Evolutionary conservation across 2,329 filamentous ascomycete species (phyloP).

Genomic region (Alternaria solani): DNA sequence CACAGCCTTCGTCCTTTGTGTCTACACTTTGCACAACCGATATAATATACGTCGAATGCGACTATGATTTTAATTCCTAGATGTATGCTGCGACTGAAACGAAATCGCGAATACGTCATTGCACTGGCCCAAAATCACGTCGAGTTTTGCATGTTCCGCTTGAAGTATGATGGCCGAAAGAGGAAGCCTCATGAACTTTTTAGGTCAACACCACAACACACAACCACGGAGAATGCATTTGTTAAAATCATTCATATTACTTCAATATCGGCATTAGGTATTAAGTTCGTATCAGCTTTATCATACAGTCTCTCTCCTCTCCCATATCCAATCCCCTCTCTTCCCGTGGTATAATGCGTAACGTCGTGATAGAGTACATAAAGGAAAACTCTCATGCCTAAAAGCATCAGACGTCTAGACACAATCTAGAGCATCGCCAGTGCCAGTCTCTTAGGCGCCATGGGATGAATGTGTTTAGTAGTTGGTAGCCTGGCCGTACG

Average conservation of each 20-base stretch:
- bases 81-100: no score
- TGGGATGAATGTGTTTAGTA: conserved; percentile 11
- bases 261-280: conserved; percentile 21
- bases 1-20: neutral
- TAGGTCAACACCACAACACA: no score
- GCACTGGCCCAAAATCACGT: no score
- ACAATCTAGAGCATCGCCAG: neutral
- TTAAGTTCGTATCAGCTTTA: conserved; percentile 12
- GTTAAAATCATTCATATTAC: neutral
- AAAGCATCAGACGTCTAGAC: neutral
- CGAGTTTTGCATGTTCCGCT: no score
- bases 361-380: conserved; percentile 17
- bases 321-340: neutral
- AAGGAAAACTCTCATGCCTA: neutral
- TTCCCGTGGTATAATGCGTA: conserved; percentile 36
- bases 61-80: neutral
- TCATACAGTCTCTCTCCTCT: conserved; percentile 13
- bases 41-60: neutral
- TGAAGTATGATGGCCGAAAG: no score
- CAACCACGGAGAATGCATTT: no score
- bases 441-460: neutral
- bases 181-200: no score
- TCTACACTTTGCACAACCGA: neutral
- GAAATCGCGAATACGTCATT: neutral
- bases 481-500: conserved; percentile 27